Evolutionary conservation across 768 basidiomycete species (phyloP), one percentile per base, ranked within the genome.

Genomic region (Albatrellus ellisii): DNA sequence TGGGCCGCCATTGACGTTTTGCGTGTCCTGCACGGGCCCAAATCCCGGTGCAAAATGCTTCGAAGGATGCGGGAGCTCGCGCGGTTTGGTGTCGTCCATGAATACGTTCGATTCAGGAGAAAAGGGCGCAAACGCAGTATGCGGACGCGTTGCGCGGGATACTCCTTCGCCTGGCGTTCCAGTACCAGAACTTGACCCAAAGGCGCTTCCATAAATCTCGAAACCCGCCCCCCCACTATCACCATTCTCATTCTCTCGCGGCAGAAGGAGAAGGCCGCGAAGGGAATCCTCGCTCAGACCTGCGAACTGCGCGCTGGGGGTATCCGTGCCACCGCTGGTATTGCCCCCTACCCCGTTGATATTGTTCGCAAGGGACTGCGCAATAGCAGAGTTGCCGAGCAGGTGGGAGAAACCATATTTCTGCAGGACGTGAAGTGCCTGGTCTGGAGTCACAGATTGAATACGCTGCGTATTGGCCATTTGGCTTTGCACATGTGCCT

Each of bases 91-190:
- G 33, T 56, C 57, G 45, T 67, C 63, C 4, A 59, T 49, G 18
- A 59, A 54, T 52, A 65, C 54, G 48, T 72, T 78, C 7, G 79
- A 75, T 51, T 86, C 83, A 7, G 83, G 83, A 1, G 84, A 86
- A 61, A 87, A 87, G 3, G 83, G 83, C 6, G 81, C 79, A 57
- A 86, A 86, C 9, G 43, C n/a, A 6, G 45, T 9, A 18, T 47
- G 29, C 24, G 36, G 27, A 22, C 47, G 49, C 18, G 49, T 43
- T 14, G 49, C 45, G 15, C 41, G 48, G 3, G 43, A n/a, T 20
- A 47, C 46, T 14, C 39, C 41, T 14, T 36, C 46, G 42, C 43
- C 42, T 34, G 46, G 42, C 22, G 48, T 48, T 45, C 52, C 6
- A 51, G 52, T 21, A 45, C 29, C 47, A 21, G 45, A n/a, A n/a